Percentiles rank a stretch among this genome's conserved stretches.
Conservation (phyloP, 352 stramenopile species). For the Pythium chondricola region DNA sequence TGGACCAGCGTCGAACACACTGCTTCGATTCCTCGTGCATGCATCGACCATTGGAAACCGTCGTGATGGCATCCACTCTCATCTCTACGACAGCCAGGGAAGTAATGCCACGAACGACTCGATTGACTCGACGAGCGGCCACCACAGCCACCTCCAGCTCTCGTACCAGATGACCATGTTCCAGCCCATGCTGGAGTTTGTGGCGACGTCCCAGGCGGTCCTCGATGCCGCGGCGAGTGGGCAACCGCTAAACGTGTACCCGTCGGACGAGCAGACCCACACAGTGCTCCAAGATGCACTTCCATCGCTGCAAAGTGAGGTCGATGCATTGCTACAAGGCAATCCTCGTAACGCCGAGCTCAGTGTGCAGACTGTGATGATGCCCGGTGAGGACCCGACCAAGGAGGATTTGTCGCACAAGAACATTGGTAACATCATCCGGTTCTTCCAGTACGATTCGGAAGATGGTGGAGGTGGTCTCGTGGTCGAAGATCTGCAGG, state of each 20-base stretch:
- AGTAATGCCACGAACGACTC: constrained; percentile 20
- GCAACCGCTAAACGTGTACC: constrained; percentile 69
- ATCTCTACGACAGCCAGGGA: constrained; percentile 35
- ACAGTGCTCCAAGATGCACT: constrained; percentile 67
- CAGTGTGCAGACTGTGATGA: constrained; percentile 84
- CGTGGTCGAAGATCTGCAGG: constrained; percentile 80
- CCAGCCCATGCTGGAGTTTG: constrained; percentile 79
- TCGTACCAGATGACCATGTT: constrained; percentile 88
- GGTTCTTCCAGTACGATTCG: constrained; percentile 86
- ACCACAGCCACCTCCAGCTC: constrained; percentile 20
- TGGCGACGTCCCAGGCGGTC: constrained; percentile 79
- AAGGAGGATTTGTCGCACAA: constrained; percentile 78
- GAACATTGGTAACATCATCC: constrained; percentile 87
- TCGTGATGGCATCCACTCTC: constrained; percentile 26
- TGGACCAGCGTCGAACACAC: constrained; percentile 69
- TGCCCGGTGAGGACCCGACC: constrained; percentile 65
- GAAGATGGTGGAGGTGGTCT: constrained; percentile 72
- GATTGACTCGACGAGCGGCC: constrained; percentile 10
- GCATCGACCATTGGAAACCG: constrained; percentile 69
- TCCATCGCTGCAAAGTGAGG: constrained; percentile 53
- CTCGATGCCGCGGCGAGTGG: constrained; percentile 75
- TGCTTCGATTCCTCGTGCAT: constrained; percentile 84
- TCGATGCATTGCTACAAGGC: constrained; percentile 59
- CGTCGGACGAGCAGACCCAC: constrained; percentile 73
- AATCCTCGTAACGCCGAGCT: constrained; percentile 77